Base-by-base conservation (phyloP, 2,329 filamentous ascomycete genomes). In the Rutstroemia sp. region DNA sequence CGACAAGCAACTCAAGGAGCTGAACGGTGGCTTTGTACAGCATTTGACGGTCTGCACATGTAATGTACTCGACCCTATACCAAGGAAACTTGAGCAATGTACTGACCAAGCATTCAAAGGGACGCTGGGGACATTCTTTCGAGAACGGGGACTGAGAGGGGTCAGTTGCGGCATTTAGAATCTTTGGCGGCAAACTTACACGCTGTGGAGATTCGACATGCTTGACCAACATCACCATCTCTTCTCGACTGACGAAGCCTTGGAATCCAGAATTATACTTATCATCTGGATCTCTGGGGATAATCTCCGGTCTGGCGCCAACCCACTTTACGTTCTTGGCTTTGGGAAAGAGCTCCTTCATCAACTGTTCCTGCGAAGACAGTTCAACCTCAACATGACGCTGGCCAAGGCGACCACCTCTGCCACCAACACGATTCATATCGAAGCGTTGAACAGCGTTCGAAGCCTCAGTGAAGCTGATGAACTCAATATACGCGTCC, bases 101-200 rank as follows among this genome's bases (percentile, higher is more conserved):
- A 66, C 80, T 84, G 62, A 87, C 83, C 64, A 87, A 73, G 65
- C 77, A 83, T 71, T 87, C 84, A 56, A 80, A 86, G 1, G 82
- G 79, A 14, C 84, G 78, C 69, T 87, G 82, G 0, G 82, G 81
- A 61, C 81, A 84, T 25, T 82, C 76, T 56, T 74, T 76, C 8
- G 80, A 77, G 65, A 81, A 86, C 0, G 79, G 78, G 12, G 81
- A 82, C 81, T 85, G 39, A 49, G 19, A 36, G 38, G 8, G 46
- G 25, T 61, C 54, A 64, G 56, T 53, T 47, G 8, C 27, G 9
- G 5, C n/a, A 6, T n/a, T 30, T 17, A 47, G 19, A 10, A 17
- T 9, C 34, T 3, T 14, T 19, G 16, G 40, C 19, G 16, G 21
- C 40, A 12, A 5, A 77, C 80, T 73, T 72, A 85, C 83, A n/a